These are phyloP conservation scores for Aurantiochytrium sp. DNA, from an alignment of 108 stramenopile species.

Conservation along the genomic window DNA sequence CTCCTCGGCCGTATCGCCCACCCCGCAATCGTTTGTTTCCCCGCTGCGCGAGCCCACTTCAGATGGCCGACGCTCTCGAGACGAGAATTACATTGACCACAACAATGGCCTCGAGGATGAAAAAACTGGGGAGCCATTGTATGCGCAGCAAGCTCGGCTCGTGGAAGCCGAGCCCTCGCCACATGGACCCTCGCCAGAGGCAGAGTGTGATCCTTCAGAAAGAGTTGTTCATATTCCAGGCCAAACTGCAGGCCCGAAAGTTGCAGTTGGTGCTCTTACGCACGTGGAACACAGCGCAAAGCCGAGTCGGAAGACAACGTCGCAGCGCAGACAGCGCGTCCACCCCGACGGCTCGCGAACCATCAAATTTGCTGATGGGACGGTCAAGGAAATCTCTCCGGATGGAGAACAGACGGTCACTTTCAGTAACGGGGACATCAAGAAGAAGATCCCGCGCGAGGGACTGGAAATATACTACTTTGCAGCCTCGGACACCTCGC, in stretches of 20 bases:
- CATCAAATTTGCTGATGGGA: neutral
- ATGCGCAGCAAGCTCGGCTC: too few relatives aligned
- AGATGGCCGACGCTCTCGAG: too few relatives aligned
- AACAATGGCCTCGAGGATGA: too few relatives aligned
- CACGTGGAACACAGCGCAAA: too few relatives aligned
- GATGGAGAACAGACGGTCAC: neutral
- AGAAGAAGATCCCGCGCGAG: neutral
- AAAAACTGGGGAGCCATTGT: too few relatives aligned
- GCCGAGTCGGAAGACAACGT: neutral
- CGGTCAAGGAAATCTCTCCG: neutral
- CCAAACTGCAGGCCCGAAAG: too few relatives aligned
- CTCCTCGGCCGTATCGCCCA: neutral
- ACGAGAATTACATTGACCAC: too few relatives aligned
- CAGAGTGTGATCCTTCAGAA: too few relatives aligned
- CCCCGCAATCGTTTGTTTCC: neutral
- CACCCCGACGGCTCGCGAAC: neutral
- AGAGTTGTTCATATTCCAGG: too few relatives aligned
- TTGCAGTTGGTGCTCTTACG: neutral
- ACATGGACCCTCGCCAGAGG: too few relatives aligned
- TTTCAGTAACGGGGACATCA: neutral
- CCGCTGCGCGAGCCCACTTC: too few relatives aligned
- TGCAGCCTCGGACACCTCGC: neutral
- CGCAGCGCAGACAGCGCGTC: neutral
- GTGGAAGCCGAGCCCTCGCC: too few relatives aligned
- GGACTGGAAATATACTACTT: neutral